Percentiles rank a stretch among this genome's conserved stretches.
Evolutionary conservation across 331 rosid species (phyloP).

Genomic region (Phaseolus coccineus): DNA sequence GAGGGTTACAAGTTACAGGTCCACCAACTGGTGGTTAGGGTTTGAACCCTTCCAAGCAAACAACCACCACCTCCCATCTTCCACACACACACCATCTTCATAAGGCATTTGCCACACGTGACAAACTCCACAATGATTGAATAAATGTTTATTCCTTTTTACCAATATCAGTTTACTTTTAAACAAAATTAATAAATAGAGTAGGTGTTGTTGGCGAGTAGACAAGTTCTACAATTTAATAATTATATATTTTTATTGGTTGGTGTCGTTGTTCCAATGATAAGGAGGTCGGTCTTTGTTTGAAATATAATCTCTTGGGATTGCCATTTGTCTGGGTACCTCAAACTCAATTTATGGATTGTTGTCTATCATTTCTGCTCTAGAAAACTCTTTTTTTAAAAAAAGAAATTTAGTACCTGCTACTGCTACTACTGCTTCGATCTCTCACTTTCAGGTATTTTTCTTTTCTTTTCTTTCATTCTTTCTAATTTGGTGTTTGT

Average conservation of each 20-base stretch:
- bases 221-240: slow-evolving; percentile 4
- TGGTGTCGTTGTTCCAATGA: slow-evolving; percentile 86
- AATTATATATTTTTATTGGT: slow-evolving; percentile 51
- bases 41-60: slow-evolving; percentile 73
- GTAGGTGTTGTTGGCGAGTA: slow-evolving; percentile 50
- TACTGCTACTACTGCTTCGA: not conserved
- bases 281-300: slow-evolving; percentile 71
- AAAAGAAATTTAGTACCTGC: not conserved
- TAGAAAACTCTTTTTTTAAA: not conserved
- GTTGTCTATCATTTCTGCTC: slow-evolving; percentile 27
- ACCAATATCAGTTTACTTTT: slow-evolving; percentile 12
- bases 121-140: slow-evolving; percentile 51
- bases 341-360: slow-evolving; percentile 19
- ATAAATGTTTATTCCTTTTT: slow-evolving; percentile 51
- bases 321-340: slow-evolving; percentile 64
- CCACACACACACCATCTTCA: slow-evolving; percentile 48
- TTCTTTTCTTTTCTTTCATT: not conserved
- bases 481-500: not conserved
- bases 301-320: slow-evolving; percentile 62
- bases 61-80: slow-evolving; percentile 50
- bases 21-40: slow-evolving; percentile 83
- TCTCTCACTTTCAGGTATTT: slow-evolving; percentile 54
- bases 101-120: slow-evolving; percentile 65
- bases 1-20: slow-evolving; percentile 59
- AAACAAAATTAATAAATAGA: not conserved